Evolutionary conservation across 2,329 filamentous ascomycete genomes (phyloP), one percentile per base, ranked within the genome.

Genomic region (Aureobasidium sp.): DNA sequence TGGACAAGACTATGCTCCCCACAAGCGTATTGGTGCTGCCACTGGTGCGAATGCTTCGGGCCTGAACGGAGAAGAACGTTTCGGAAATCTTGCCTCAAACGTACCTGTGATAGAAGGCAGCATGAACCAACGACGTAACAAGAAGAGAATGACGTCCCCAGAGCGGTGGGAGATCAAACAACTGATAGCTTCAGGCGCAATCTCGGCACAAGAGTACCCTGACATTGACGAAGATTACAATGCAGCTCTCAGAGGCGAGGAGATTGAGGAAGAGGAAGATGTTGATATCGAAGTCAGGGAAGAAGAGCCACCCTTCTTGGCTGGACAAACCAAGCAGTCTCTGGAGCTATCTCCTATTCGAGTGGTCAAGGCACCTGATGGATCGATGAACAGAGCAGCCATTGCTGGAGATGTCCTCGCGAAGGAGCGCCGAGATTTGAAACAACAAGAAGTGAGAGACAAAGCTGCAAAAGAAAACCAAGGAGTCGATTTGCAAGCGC

Each of bases 111-210:
- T 93, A 67, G 90, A 93, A 72, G 84, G 83, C 48, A 85, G 88
- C 45, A 85, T 85, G 36, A 81, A 85, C 61, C 55, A 71, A 23
- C 82, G 85, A 70, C 87, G 85, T 53, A 91, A 91, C 64, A 94
- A 93, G 77, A 99, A 99, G 82, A 88, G 96, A 61, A 91, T 98
- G 91, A 98, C 95, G 0, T 98, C 95, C 18, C 96, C 96, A 1
- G 96, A 99, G 76, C 85, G 96, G 75, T 99, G 96, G 95, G 96
- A 99, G 77, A 98, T 99, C 69, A 90, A 95, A 68, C 96, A 99
- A 75, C 85, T 99, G 61, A 98, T 99, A 74, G 94, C 95, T 4
- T 97, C 96, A 6, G 96, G 97, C 53, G 95, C 97, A 11, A 92
- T 94, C 23, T 97, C 96, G 72, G 95, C 94, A 0, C 93, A 93